A percentile compares a stretch with the other conserved stretches of the same genome.
Evolutionary conservation across 2,329 filamentous ascomycete species (phyloP).

Genomic region (Fonsecaea erecta): DNA sequence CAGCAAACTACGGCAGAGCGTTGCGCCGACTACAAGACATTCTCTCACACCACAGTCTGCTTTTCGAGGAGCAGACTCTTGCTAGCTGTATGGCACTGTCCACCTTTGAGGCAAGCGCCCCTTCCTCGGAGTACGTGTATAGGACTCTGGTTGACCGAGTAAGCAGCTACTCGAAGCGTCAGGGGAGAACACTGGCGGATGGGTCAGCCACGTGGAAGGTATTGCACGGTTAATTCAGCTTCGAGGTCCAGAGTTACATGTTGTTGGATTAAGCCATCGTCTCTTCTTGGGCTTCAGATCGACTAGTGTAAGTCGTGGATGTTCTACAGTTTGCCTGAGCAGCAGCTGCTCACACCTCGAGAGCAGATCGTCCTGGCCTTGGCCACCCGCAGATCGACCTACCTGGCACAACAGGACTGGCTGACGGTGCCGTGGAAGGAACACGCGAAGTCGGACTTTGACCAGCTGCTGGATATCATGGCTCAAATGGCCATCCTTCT

Average conservation of each 20-base stretch:
- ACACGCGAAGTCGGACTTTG: constrained; percentile 35
- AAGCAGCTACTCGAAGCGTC: constrained; percentile 16
- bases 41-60: constrained; percentile 14
- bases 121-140: not conserved
- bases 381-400: constrained; percentile 36
- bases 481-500: constrained; percentile 16
- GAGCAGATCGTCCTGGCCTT: constrained; percentile 41
- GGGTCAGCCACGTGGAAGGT: constrained; percentile 20
- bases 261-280: constrained; percentile 40
- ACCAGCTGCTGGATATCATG: constrained; percentile 22
- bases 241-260: constrained; percentile 42
- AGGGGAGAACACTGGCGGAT: constrained; percentile 14
- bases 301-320: constrained; percentile 29
- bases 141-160: constrained; percentile 1
- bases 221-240: constrained; percentile 39
- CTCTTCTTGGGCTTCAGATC: constrained; percentile 43
- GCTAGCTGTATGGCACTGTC: constrained; percentile 21
- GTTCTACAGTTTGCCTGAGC: not conserved
- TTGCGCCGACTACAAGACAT: constrained; percentile 22
- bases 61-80: constrained; percentile 24
- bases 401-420: constrained; percentile 40
- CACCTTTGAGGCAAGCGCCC: constrained; percentile 18
- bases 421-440: constrained; percentile 40
- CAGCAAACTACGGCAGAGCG: constrained; percentile 20
- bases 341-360: constrained; percentile 5